Conservation (phyloP, 2,329 filamentous ascomycete genomes). For the Albophoma yamanashiensis region DNA sequence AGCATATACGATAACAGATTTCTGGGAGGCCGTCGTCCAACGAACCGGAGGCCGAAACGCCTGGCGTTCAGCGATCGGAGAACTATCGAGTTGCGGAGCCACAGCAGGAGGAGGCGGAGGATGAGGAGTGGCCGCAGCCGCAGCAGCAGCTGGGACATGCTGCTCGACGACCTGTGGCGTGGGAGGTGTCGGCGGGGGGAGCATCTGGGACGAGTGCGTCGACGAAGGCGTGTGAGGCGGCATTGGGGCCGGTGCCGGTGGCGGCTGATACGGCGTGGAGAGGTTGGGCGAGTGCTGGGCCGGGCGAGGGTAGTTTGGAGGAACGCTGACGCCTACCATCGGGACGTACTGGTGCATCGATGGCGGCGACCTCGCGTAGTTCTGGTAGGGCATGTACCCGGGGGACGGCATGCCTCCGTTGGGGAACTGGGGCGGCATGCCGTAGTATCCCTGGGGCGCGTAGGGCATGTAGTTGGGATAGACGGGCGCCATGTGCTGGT, state of each 20-base stretch:
- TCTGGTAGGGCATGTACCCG: conserved; percentile 38
- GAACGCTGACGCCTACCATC: conserved; percentile 34
- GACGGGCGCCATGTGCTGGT: conserved; percentile 34
- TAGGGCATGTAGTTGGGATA: conserved; percentile 44
- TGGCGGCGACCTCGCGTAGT: conserved; percentile 38
- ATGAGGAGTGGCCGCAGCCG: conserved; percentile 2
- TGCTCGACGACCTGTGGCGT: conserved; percentile 28
- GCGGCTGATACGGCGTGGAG: conserved; percentile 46
- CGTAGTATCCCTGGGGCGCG: conserved; percentile 33
- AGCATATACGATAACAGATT: conserved; percentile 1
- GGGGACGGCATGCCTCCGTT: conserved; percentile 33
- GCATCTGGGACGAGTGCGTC: conserved; percentile 33
- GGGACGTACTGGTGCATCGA: conserved; percentile 45
- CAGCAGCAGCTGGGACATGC: conserved; percentile 9
- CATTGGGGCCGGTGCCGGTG: conserved; percentile 30
- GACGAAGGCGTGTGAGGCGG: conserved; percentile 43
- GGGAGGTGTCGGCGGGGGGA: conserved; percentile 34
- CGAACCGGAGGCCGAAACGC: conserved; percentile 42
- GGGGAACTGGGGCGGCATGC: conserved; percentile 51
- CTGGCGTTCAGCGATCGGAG: conserved; percentile 8
- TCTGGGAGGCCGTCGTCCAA: conserved; percentile 5
- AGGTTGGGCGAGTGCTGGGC: conserved; percentile 41
- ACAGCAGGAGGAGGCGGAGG: background rate
- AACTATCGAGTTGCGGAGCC: conserved; percentile 1
- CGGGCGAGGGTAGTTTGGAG: conserved; percentile 37